Conservation (phyloP, 2,329 filamentous ascomycete genomes). For the Whalleya microplaca region DNA sequence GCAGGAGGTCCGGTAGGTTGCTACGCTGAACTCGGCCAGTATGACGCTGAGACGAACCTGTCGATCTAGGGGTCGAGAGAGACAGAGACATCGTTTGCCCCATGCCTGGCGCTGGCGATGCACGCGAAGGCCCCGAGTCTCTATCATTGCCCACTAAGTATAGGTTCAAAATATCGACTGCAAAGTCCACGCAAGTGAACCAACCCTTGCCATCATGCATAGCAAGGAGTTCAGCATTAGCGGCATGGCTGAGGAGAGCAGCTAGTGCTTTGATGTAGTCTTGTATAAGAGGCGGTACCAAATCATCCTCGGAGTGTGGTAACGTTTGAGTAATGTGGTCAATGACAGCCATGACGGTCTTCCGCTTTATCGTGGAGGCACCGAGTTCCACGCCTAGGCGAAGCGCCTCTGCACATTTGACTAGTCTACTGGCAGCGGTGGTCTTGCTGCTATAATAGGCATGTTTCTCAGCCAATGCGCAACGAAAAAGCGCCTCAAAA, state of each 20-base stretch:
- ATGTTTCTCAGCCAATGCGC: slow-evolving; percentile 68
- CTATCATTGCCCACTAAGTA: slow-evolving; percentile 49
- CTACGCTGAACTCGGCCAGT: slow-evolving; percentile 37
- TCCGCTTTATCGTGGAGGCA: slow-evolving; percentile 68
- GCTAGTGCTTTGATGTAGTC: slow-evolving; percentile 80
- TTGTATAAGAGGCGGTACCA: slow-evolving; percentile 70
- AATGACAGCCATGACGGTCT: slow-evolving; percentile 77
- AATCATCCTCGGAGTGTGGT: slow-evolving; percentile 61
- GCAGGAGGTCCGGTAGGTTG: slow-evolving; percentile 59
- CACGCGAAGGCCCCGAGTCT: slow-evolving; percentile 42
- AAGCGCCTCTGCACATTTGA: slow-evolving; percentile 71
- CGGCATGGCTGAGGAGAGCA: slow-evolving; percentile 69
- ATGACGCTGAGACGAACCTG: slow-evolving; percentile 27
- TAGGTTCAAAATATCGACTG: slow-evolving; percentile 63
- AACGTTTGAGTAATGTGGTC: slow-evolving; percentile 82
- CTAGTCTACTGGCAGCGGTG: slow-evolving; percentile 57
- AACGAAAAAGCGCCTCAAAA: slow-evolving; percentile 79
- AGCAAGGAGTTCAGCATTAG: slow-evolving; percentile 80
- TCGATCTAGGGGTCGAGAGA: slow-evolving; percentile 38
- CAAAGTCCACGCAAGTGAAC: slow-evolving; percentile 72
- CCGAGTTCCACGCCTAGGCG: slow-evolving; percentile 74
- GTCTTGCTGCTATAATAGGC: slow-evolving; percentile 59
- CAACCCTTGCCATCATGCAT: slow-evolving; percentile 62
- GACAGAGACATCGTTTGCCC: slow-evolving; percentile 34
- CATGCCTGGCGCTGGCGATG: slow-evolving; percentile 51